A percentile compares a stretch with the other conserved stretches of the same genome.
Evolutionary conservation across 441 rosid species (phyloP).

Genomic region (Eruca vesicaria): DNA sequence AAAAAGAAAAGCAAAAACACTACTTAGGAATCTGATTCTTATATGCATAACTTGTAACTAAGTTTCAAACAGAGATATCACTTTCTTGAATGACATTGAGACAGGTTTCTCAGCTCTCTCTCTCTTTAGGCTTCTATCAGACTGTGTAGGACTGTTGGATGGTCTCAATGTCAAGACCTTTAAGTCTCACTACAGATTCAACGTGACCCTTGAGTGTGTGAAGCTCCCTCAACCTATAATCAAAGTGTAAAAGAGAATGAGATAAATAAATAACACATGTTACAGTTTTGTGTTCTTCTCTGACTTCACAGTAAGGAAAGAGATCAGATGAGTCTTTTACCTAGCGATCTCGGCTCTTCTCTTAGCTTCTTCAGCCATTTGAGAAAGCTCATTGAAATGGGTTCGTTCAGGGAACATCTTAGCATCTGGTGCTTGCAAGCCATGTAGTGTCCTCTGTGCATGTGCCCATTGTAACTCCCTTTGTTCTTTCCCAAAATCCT

Average conservation of each 20-base stretch:
- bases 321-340: slow-evolving; percentile 33
- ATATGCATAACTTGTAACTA: no score
- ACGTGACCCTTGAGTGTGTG: slow-evolving; percentile 95
- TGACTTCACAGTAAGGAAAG: not conserved
- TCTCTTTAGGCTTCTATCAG: slow-evolving; percentile 34
- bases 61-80: slow-evolving; percentile 7
- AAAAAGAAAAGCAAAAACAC: no score
- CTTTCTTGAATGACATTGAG: slow-evolving; percentile 6
- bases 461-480: slow-evolving; percentile 99
- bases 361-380: slow-evolving; percentile 97
- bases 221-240: slow-evolving; percentile 85
- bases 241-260: no score
- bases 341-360: slow-evolving; percentile 98
- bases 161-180: slow-evolving; percentile 90
- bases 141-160: slow-evolving; percentile 97
- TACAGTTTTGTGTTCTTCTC: slow-evolving; percentile 3
- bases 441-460: slow-evolving; percentile 92
- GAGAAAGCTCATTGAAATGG: slow-evolving; percentile 80
- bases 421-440: slow-evolving; percentile 85
- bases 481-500: slow-evolving; percentile 93
- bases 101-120: not conserved
- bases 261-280: not conserved
- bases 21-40: slow-evolving; percentile 17
- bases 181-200: slow-evolving; percentile 88
- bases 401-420: slow-evolving; percentile 86